These are phyloP conservation scores for Eucommia ulmoides DNA, from an alignment of 257 asterid species.

Conservation along the genomic window DNA sequence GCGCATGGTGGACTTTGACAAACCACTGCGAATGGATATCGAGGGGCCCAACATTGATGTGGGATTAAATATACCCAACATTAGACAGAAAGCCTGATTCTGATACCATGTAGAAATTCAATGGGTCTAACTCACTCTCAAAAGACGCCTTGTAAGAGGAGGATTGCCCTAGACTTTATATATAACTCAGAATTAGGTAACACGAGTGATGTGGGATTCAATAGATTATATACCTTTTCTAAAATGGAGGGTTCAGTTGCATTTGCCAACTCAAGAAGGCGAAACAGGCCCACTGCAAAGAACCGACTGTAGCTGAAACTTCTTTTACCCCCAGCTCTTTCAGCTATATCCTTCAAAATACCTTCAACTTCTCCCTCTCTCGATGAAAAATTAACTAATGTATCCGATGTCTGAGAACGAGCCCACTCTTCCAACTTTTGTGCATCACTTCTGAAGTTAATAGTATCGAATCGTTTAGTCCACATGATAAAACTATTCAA, in stretches of 20 bases:
- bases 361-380: background rate
- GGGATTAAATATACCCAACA: too few relatives aligned
- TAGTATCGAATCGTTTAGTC: background rate
- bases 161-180: too few relatives aligned
- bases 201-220: too few relatives aligned
- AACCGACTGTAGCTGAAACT: background rate
- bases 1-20: too few relatives aligned
- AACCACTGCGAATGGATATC: too few relatives aligned
- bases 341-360: background rate
- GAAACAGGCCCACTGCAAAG: background rate
- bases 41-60: too few relatives aligned
- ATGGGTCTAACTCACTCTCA: background rate
- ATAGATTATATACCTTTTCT: background rate
- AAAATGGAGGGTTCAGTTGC: background rate
- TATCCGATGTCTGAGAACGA: background rate
- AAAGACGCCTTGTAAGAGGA: too few relatives aligned
- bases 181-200: too few relatives aligned
- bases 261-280: background rate
- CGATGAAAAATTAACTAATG: background rate
- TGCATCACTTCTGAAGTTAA: background rate
- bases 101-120: background rate
- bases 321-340: background rate
- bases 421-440: background rate
- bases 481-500: too few relatives aligned
- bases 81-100: background rate